Conservation (phyloP, 441 rosid species). For the Euphorbia schlechtendalii region DNA sequence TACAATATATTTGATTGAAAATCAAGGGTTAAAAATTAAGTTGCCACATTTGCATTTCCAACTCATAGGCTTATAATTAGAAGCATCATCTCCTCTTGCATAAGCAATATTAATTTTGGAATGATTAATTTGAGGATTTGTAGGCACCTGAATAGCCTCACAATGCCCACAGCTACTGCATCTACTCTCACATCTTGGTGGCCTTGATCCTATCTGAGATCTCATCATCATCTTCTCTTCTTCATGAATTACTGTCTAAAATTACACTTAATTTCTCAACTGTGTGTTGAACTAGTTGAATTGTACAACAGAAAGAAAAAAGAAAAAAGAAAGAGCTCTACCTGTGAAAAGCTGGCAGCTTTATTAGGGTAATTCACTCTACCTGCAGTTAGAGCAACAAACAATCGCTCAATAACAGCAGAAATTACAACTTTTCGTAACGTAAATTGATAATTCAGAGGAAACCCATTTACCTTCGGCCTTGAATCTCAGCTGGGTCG, state of each 20-base stretch:
- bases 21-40: constrained; percentile 29
- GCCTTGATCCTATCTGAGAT: constrained; percentile 28
- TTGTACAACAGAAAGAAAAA: neutral
- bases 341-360: constrained; percentile 23
- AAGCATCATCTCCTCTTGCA: constrained; percentile 26
- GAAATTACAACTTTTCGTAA: neutral
- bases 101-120: constrained; percentile 12
- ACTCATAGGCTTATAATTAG: constrained; percentile 32
- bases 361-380: constrained; percentile 24
- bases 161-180: constrained; percentile 28
- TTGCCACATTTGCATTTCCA: constrained; percentile 35
- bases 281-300: neutral
- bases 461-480: constrained; percentile 32
- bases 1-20: neutral
- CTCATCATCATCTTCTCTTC: constrained; percentile 20
- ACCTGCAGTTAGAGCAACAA: constrained; percentile 21
- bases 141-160: constrained; percentile 31
- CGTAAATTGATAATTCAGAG: neutral
- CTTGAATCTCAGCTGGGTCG: constrained; percentile 29
- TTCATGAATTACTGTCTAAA: constrained; percentile 17
- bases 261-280: neutral
- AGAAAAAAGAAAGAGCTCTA: constrained; percentile 10
- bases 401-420: neutral
- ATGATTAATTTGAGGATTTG: constrained; percentile 25
- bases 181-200: constrained; percentile 28